A percentile compares a stretch with the other conserved stretches of the same genome.
These are phyloP conservation scores for Primulina eburnea DNA, from an alignment of 257 asterid genomes.

Conservation along the genomic window DNA sequence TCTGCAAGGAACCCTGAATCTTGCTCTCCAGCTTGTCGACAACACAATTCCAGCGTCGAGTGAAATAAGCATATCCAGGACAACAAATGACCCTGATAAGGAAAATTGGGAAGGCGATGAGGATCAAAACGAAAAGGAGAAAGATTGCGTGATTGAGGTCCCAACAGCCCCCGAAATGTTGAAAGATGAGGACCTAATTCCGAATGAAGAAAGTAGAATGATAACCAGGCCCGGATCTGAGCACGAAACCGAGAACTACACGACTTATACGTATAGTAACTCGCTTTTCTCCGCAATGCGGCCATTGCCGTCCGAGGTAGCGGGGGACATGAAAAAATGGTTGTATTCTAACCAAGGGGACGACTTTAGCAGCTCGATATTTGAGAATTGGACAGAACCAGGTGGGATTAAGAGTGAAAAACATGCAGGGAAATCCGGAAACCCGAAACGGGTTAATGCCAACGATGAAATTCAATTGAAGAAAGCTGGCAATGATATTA, in stretches of 20 bases:
- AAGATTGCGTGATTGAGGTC: no score
- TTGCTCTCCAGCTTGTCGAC: slow-evolving; percentile 50
- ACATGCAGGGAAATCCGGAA: slow-evolving; percentile 11
- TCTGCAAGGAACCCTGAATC: slow-evolving; percentile 55
- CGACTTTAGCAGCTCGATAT: slow-evolving; percentile 59
- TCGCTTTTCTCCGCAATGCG: slow-evolving; percentile 43
- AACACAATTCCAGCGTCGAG: slow-evolving; percentile 21
- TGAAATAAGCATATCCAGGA: slow-evolving; percentile 26
- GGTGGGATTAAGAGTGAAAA: slow-evolving; percentile 18
- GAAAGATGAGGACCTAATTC: no score
- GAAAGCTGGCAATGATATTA: slow-evolving; percentile 9
- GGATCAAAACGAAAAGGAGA: no score
- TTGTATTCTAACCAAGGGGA: slow-evolving; percentile 33
- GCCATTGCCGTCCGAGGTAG: slow-evolving; percentile 63
- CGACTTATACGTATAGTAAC: slow-evolving; percentile 19
- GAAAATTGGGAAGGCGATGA: background rate
- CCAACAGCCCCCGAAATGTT: slow-evolving; percentile 12
- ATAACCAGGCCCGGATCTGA: slow-evolving; percentile 25
- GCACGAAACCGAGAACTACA: slow-evolving; percentile 23
- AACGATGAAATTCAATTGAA: slow-evolving; percentile 32
- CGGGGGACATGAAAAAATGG: slow-evolving; percentile 43
- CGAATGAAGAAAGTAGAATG: slow-evolving; percentile 2
- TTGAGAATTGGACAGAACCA: slow-evolving; percentile 62
- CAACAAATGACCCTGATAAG: background rate
- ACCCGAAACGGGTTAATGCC: slow-evolving; percentile 16